phyloP scores from a whole-genome alignment of 768 basidiomycete species.

The Kockovaella imperatae region DNA sequence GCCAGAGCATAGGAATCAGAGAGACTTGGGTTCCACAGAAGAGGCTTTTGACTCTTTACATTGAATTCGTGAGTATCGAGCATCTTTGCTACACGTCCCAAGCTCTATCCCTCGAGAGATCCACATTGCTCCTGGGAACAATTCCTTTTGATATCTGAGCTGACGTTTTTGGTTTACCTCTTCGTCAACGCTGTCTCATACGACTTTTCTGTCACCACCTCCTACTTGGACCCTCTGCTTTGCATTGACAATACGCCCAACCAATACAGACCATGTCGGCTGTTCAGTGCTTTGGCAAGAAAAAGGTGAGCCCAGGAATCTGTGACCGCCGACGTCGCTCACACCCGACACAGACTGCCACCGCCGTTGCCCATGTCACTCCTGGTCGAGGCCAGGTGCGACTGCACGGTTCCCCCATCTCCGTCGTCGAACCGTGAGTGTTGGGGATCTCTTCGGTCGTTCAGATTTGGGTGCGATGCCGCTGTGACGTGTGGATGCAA shows the following conservation, averaged over 20 bases:
- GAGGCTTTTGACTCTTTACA: constrained; percentile 3
- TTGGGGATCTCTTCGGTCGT: background rate
- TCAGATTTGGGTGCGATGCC: background rate
- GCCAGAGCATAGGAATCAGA: no score
- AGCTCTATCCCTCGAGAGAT: background rate
- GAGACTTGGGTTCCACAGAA: no score
- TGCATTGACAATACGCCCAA: no score
- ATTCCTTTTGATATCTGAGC: constrained; percentile 1
- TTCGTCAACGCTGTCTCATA: background rate
- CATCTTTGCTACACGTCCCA: background rate
- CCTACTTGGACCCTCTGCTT: background rate
- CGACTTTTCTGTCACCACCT: background rate
- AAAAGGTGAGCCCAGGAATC: constrained; percentile 67
- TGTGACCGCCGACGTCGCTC: constrained; percentile 2
- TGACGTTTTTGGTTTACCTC: constrained; percentile 5
- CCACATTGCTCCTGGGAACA: no score
- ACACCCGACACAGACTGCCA: constrained; percentile 65
- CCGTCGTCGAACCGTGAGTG: constrained; percentile 72
- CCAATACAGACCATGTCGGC: constrained; percentile 49
- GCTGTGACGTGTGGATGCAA: background rate
- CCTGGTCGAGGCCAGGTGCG: constrained; percentile 94
- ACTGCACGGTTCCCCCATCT: constrained; percentile 93
- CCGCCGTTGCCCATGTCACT: constrained; percentile 92
- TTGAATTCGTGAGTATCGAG: constrained; percentile 12
- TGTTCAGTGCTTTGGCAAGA: constrained; percentile 99